Evolutionary conservation across 1,284 basidiomycete genomes (phyloP).

Genomic region (Moesziomyces globuligerus): DNA sequence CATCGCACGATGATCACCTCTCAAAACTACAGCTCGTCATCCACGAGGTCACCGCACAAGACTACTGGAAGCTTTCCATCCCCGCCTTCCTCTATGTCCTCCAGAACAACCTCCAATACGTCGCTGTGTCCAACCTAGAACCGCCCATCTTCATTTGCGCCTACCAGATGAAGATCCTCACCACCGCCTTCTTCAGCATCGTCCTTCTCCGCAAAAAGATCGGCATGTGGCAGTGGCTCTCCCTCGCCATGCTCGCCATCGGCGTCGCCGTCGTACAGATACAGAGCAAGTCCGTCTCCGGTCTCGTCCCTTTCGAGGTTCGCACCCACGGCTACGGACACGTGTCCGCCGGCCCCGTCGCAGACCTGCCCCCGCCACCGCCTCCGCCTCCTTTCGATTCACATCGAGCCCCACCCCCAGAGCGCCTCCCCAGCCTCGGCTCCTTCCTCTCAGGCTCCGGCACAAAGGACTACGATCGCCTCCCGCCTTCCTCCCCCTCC

Average conservation of each 20-base stretch:
- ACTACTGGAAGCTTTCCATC: slow-evolving; percentile 96
- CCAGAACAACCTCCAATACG: slow-evolving; percentile 95
- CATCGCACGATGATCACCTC: not conserved
- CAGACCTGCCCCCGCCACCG: slow-evolving; percentile 39
- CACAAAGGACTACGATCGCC: slow-evolving; percentile 24
- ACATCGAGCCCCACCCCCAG: slow-evolving; percentile 59
- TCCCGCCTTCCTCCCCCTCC: slow-evolving; percentile 47
- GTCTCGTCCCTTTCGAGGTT: slow-evolving; percentile 46
- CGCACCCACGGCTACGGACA: slow-evolving; percentile 44
- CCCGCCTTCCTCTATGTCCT: slow-evolving; percentile 87
- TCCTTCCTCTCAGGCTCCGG: slow-evolving; percentile 26
- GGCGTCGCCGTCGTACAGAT: slow-evolving; percentile 95
- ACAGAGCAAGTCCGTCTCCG: slow-evolving; percentile 48
- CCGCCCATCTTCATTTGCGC: slow-evolving; percentile 88
- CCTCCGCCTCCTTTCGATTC: slow-evolving; percentile 61
- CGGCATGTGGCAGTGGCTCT: slow-evolving; percentile 80
- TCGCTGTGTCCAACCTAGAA: slow-evolving; percentile 89
- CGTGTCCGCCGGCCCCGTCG: slow-evolving; percentile 33
- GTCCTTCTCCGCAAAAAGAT: slow-evolving; percentile 84
- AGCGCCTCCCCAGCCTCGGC: slow-evolving; percentile 35
- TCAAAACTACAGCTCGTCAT: slow-evolving; percentile 26
- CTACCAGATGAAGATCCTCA: slow-evolving; percentile 79
- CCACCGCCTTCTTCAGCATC: slow-evolving; percentile 93
- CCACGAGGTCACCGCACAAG: slow-evolving; percentile 72
- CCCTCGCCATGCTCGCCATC: slow-evolving; percentile 83